A percentile compares a stretch with the other conserved stretches of the same genome.
Conservation (phyloP, 495 filamentous ascomycete species). For the Immersiella caudata region DNA sequence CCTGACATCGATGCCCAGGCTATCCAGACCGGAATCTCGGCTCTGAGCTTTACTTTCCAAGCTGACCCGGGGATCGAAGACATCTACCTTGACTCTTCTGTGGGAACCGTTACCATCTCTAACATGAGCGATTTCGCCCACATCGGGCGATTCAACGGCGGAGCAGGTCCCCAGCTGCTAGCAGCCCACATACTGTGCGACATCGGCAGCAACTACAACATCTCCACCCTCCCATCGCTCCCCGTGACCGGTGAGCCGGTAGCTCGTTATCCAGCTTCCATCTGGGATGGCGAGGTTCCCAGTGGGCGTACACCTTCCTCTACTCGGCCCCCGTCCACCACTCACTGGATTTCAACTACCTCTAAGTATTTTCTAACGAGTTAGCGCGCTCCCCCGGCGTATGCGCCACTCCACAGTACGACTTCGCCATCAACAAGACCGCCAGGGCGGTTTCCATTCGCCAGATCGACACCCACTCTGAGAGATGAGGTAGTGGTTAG, state of each 20-base stretch:
- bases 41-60: slow-evolving; percentile 4
- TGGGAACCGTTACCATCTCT: slow-evolving; percentile 3
- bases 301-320: slow-evolving; percentile 3
- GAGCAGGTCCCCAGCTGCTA: neutral
- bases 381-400: neutral
- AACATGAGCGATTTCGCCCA: slow-evolving; percentile 9
- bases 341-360: slow-evolving; percentile 3
- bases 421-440: neutral
- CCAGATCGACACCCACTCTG: neutral
- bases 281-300: neutral
- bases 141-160: slow-evolving; percentile 1
- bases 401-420: slow-evolving; percentile 1
- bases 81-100: neutral
- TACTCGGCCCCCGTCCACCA: neutral
- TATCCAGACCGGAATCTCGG: slow-evolving; percentile 4
- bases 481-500: too few species aligned
- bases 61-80: slow-evolving; percentile 1
- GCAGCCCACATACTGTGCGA: slow-evolving; percentile 10
- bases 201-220: slow-evolving; percentile 1
- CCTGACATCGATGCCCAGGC: neutral
- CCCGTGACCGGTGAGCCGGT: neutral
- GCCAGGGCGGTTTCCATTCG: neutral
- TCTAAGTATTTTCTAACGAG: slow-evolving; percentile 3
- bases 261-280: neutral
- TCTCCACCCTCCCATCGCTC: neutral